A percentile compares a stretch with the other conserved stretches of the same genome.
phyloP scores from a whole-genome alignment of 202 grass and related monocot species.

The Carex arenaria region DNA sequence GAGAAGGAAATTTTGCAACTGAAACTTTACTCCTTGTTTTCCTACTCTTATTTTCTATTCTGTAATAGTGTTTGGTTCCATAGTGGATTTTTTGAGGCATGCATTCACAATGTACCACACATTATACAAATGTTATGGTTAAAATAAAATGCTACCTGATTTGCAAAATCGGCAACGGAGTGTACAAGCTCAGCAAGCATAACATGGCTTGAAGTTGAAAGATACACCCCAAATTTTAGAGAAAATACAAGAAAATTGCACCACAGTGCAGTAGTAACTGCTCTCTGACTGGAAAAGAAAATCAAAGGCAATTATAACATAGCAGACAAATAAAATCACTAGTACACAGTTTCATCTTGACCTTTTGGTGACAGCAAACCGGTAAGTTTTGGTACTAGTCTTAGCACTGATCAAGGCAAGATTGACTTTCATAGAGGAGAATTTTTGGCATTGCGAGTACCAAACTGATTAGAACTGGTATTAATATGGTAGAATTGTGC shows the following conservation, averaged over 20 bases:
- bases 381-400: not conserved
- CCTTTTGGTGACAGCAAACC: not conserved
- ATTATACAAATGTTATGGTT: slow-evolving; percentile 14
- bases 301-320: slow-evolving; percentile 18
- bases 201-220: slow-evolving; percentile 99
- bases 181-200: slow-evolving; percentile 97
- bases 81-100: not conserved
- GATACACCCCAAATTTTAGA: slow-evolving; percentile 93
- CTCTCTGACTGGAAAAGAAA: slow-evolving; percentile 66
- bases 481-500: not conserved
- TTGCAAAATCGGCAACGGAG: slow-evolving; percentile 87
- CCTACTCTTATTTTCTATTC: not conserved
- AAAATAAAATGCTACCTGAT: slow-evolving; percentile 55
- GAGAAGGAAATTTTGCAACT: not conserved
- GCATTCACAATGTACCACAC: not conserved
- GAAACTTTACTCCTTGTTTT: not conserved
- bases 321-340: slow-evolving; percentile 21
- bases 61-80: not conserved
- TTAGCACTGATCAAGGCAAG: slow-evolving; percentile 11
- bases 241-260: slow-evolving; percentile 99
- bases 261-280: slow-evolving; percentile 89
- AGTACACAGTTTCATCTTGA: not conserved
- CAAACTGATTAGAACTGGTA: not conserved
- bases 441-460: not conserved
- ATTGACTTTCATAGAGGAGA: not conserved